phyloP scores from a whole-genome alignment of 257 asterid genomes.

The Marsdenia floribunda region DNA sequence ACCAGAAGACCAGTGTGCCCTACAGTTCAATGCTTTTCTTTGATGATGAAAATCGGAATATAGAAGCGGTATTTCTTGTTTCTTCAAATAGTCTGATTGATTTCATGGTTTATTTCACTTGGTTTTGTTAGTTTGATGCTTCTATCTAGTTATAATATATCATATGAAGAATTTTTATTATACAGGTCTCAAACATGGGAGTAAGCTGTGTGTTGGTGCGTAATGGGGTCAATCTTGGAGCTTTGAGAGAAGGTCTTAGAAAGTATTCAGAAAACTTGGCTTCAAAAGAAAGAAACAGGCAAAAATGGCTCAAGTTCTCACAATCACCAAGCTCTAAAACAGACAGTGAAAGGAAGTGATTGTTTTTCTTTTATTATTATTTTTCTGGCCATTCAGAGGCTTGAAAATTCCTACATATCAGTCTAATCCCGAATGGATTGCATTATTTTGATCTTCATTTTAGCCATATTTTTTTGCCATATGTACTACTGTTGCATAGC shows the following conservation, averaged over 20 bases:
- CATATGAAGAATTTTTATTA: neutral
- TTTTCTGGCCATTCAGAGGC: neutral
- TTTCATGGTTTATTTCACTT: neutral
- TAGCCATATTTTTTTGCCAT: neutral
- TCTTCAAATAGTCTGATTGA: neutral
- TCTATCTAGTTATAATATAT: neutral
- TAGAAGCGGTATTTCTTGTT: slow-evolving; percentile 50
- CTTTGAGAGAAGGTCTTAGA: slow-evolving; percentile 62
- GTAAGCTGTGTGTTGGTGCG: slow-evolving; percentile 65
- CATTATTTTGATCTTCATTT: neutral
- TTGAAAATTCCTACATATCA: slow-evolving; percentile 1
- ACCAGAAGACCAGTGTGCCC: slow-evolving; percentile 53
- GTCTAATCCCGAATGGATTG: neutral
- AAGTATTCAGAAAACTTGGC: slow-evolving; percentile 41
- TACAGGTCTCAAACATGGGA: slow-evolving; percentile 75
- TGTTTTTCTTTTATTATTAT: no score
- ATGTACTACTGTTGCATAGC: neutral
- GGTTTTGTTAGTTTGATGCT: neutral
- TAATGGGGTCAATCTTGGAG: slow-evolving; percentile 61
- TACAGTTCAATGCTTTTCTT: slow-evolving; percentile 80
- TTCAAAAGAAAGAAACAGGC: slow-evolving; percentile 39
- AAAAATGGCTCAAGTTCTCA: slow-evolving; percentile 26
- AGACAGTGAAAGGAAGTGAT: slow-evolving; percentile 8
- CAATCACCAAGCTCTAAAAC: slow-evolving; percentile 35
- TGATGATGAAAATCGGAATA: slow-evolving; percentile 84